Conservation (phyloP, 345 rosid species). For the Triadica sebifera region DNA sequence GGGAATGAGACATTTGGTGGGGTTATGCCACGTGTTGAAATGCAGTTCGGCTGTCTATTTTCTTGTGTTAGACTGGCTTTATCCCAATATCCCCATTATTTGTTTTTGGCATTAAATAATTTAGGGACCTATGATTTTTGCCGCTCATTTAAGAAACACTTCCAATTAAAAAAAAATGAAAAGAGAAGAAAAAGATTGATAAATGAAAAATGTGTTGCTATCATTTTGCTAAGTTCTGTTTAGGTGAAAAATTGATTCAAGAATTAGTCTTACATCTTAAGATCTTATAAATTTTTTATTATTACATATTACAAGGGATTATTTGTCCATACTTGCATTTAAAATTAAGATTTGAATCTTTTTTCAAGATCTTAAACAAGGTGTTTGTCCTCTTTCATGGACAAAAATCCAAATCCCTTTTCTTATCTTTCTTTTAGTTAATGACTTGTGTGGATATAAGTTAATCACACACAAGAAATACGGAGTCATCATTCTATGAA, state of each 20-base stretch:
- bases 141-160: slow-evolving; percentile 59
- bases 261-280: slow-evolving; percentile 15
- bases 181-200: slow-evolving; percentile 18
- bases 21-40: slow-evolving; percentile 22
- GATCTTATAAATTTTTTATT: slow-evolving; percentile 17
- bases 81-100: slow-evolving; percentile 22
- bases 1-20: slow-evolving; percentile 19
- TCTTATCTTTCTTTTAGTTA: background rate
- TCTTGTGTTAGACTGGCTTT: slow-evolving; percentile 49
- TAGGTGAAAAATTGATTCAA: slow-evolving; percentile 28
- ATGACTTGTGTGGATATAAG: background rate
- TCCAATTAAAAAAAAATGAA: slow-evolving; percentile 11
- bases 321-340: slow-evolving; percentile 11
- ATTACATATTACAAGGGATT: slow-evolving; percentile 12
- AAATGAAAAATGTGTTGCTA: slow-evolving; percentile 25
- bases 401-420: background rate
- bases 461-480: slow-evolving; percentile 3
- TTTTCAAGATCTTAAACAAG: background rate
- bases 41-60: slow-evolving; percentile 61
- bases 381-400: slow-evolving; percentile 15
- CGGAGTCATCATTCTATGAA: background rate
- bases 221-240: slow-evolving; percentile 31
- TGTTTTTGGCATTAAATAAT: slow-evolving; percentile 16
- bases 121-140: slow-evolving; percentile 31
- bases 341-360: slow-evolving; percentile 8